Conservation (phyloP, 129 eudicot species). For the Logfia minima region DNA sequence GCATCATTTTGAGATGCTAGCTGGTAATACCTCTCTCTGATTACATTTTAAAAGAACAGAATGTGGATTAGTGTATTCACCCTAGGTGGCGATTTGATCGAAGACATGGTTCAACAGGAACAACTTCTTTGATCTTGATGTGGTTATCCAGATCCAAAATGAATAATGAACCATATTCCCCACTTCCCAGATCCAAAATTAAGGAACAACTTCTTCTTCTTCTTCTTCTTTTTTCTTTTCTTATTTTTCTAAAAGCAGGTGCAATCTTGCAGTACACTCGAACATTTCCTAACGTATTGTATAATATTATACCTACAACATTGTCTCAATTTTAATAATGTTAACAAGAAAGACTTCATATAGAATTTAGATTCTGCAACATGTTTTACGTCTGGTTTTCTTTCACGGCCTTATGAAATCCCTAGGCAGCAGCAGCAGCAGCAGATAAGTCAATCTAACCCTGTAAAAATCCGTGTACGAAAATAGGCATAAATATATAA, state of each 20-base stretch:
- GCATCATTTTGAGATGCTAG: no score
- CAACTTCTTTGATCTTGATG: constrained; percentile 9
- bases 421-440: constrained; percentile 82
- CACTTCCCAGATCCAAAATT: no score
- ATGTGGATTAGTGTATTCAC: constrained; percentile 29
- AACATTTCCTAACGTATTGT: constrained; percentile 64
- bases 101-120: constrained; percentile 60
- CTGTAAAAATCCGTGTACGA: constrained; percentile 34
- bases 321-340: no score
- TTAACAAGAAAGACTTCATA: background rate
- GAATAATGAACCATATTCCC: constrained; percentile 72
- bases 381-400: constrained; percentile 79
- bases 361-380: constrained; percentile 94
- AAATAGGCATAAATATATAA: background rate
- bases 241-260: constrained; percentile 37
- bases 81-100: constrained; percentile 71
- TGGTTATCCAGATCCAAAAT: constrained; percentile 56
- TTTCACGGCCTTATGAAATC: constrained; percentile 78
- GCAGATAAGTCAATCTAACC: constrained; percentile 68
- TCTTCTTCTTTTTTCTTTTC: constrained; percentile 40
- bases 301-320: background rate
- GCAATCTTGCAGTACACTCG: constrained; percentile 82
- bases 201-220: no score
- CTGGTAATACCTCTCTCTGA: no score
- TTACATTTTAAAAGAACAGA: no score